phyloP scores from a whole-genome alignment of 1,284 basidiomycete species.

The Malassezia brasiliensis region DNA sequence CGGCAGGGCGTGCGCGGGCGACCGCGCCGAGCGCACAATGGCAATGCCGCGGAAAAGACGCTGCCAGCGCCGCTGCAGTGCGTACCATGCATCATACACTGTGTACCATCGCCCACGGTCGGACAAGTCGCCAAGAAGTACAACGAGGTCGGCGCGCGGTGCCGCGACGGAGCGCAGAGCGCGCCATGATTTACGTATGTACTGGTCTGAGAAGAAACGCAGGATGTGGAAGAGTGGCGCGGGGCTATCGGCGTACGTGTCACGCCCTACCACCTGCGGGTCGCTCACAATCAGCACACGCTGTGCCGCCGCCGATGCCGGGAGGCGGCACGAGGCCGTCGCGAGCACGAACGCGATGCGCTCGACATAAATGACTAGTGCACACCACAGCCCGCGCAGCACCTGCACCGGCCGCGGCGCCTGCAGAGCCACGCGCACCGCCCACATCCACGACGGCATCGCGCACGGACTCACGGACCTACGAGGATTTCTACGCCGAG shows the following conservation, averaged over 20 bases:
- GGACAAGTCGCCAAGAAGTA: slow-evolving; percentile 12
- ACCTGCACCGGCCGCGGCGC: neutral
- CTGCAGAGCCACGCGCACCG: neutral
- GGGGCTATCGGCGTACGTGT: neutral
- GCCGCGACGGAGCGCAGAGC: neutral
- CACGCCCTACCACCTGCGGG: slow-evolving; percentile 2
- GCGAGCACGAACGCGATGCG: neutral
- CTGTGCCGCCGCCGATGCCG: neutral
- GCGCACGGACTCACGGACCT: neutral
- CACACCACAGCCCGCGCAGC: neutral
- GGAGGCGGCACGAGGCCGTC: neutral
- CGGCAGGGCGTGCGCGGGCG: neutral
- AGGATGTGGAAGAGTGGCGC: neutral
- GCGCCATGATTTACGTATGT: slow-evolving; percentile 12
- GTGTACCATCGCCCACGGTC: slow-evolving; percentile 14
- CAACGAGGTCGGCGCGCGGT: slow-evolving; percentile 3
- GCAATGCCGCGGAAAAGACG: neutral
- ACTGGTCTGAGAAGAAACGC: slow-evolving; percentile 2
- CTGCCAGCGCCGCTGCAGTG: neutral
- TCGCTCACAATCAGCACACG: slow-evolving; percentile 6
- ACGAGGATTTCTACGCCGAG: slow-evolving; percentile 53
- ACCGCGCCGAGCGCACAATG: neutral
- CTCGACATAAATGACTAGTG: neutral
- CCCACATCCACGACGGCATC: neutral
- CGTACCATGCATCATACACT: neutral